phyloP scores from a whole-genome alignment of 441 rosid genomes.

The Metrosideros polymorpha region DNA sequence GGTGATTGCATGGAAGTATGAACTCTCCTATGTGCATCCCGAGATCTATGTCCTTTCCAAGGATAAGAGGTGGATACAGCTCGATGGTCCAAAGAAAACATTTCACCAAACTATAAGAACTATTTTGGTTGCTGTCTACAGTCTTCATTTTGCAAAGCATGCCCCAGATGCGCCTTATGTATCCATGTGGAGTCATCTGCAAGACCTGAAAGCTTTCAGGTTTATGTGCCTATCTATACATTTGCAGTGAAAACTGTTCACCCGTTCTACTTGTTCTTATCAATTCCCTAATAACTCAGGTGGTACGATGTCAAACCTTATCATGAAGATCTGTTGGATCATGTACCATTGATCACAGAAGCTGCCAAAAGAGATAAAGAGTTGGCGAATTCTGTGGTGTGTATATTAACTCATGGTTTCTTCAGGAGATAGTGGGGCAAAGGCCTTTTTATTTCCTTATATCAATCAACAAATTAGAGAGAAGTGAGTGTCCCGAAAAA shows the following conservation, averaged over 20 bases:
- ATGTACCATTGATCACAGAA: background rate
- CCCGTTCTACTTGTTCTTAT: background rate
- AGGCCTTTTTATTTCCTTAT: background rate
- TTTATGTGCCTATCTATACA: background rate
- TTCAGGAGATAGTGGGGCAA: background rate
- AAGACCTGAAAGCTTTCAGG: background rate
- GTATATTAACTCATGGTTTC: background rate
- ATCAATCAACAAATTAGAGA: background rate
- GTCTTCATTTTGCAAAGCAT: background rate
- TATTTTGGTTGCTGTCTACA: background rate
- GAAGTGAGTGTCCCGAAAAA: background rate
- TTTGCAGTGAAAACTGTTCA: background rate
- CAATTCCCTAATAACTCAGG: background rate
- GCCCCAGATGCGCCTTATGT: background rate
- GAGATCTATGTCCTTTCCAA: background rate
- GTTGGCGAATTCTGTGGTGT: background rate
- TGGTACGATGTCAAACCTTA: background rate
- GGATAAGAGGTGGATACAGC: background rate
- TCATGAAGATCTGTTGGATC: background rate
- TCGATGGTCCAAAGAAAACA: background rate
- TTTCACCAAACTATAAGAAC: background rate
- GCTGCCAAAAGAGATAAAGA: background rate
- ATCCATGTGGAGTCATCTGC: background rate
- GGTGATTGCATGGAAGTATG: background rate
- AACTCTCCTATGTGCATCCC: background rate